Evolutionary conservation across 1,284 basidiomycete genomes (phyloP).

Genomic region (Exsudoporus floridanus): DNA sequence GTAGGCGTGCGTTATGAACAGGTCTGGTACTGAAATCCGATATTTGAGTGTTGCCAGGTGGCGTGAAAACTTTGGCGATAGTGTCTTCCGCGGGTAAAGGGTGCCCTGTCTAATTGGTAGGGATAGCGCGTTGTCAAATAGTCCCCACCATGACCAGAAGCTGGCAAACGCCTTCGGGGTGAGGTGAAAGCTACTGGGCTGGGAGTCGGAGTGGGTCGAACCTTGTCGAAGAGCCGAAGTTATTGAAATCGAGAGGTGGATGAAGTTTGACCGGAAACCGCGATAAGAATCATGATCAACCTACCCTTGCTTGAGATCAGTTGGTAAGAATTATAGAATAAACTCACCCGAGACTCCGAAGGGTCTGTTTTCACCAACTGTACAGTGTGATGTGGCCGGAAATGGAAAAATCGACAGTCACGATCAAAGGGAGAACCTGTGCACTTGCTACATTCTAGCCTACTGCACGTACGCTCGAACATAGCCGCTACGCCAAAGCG

Average conservation of each 20-base stretch:
- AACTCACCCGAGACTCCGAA: slow-evolving; percentile 50
- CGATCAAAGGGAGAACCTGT: slow-evolving; percentile 69
- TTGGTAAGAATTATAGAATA: not conserved
- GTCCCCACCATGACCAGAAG: slow-evolving; percentile 90
- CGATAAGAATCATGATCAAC: slow-evolving; percentile 75
- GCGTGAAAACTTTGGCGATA: slow-evolving; percentile 87
- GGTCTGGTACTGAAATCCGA: slow-evolving; percentile 72
- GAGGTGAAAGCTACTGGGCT: slow-evolving; percentile 79
- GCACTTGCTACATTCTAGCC: slow-evolving; percentile 69
- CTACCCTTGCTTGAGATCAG: slow-evolving; percentile 33
- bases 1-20: slow-evolving; percentile 90
- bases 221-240: slow-evolving; percentile 54
- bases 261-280: slow-evolving; percentile 91
- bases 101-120: slow-evolving; percentile 87
- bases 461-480: slow-evolving; percentile 80
- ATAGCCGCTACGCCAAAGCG: slow-evolving; percentile 86
- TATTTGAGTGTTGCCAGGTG: slow-evolving; percentile 95
- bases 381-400: slow-evolving; percentile 83
- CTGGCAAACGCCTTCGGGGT: slow-evolving; percentile 86
- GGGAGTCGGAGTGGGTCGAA: slow-evolving; percentile 18
- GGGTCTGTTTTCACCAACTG: slow-evolving; percentile 56
- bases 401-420: slow-evolving; percentile 79
- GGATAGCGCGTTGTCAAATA: slow-evolving; percentile 81
- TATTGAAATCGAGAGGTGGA: slow-evolving; percentile 90
- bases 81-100: slow-evolving; percentile 72